Evolutionary conservation across 2,329 filamentous ascomycete species (phyloP).

Genomic region (Stagonosporopsis cucurbitacearum): DNA sequence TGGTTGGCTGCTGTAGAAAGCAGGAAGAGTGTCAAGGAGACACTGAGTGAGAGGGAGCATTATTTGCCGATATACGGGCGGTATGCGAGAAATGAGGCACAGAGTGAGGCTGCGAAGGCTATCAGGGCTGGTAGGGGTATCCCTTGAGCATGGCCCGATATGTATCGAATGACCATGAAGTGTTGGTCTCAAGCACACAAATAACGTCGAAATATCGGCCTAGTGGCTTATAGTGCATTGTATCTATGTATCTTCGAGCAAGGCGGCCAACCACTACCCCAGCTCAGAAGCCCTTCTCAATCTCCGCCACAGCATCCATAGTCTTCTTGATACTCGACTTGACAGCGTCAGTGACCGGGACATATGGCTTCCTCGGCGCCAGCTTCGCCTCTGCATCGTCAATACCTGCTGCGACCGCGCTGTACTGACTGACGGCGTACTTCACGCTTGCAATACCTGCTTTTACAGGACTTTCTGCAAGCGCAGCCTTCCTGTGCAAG

Average conservation of each 20-base stretch:
- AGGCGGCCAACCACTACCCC: background rate
- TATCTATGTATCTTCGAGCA: too few species aligned
- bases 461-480: constrained; percentile 71
- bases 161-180: too few species aligned
- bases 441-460: constrained; percentile 72
- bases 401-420: constrained; percentile 65
- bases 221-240: too few species aligned
- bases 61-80: constrained; percentile 71
- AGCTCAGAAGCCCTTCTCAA: constrained; percentile 28
- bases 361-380: constrained; percentile 37
- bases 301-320: constrained; percentile 36
- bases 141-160: constrained; percentile 52
- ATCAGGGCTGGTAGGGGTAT: constrained; percentile 66
- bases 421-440: constrained; percentile 68
- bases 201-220: too few species aligned
- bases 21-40: constrained; percentile 69
- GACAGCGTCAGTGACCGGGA: constrained; percentile 34
- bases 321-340: constrained; percentile 30
- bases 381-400: constrained; percentile 39
- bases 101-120: constrained; percentile 57
- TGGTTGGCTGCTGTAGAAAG: constrained; percentile 68
- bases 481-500: constrained; percentile 66
- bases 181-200: too few species aligned
- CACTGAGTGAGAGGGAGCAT: constrained; percentile 69
- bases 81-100: constrained; percentile 56